Conservation (phyloP, 1,139 yeast genomes). For the Geotrichum phurueaensis region DNA sequence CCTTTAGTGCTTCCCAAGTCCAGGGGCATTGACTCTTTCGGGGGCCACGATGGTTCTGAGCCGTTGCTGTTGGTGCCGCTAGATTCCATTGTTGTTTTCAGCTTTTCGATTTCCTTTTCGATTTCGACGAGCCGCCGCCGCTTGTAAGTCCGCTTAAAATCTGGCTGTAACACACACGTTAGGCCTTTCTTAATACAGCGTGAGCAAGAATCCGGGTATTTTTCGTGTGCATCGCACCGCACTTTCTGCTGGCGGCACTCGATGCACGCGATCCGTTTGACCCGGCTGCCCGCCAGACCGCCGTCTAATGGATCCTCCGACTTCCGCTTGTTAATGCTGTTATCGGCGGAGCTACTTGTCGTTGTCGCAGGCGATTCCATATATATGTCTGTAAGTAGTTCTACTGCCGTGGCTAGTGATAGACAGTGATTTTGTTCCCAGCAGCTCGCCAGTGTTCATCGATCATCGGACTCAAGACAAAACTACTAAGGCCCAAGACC, state of each 20-base stretch:
- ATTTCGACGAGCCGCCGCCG: constrained; percentile 71
- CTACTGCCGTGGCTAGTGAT: background rate
- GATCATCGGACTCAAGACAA: background rate
- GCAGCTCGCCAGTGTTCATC: background rate
- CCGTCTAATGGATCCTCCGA: background rate
- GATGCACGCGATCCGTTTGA: constrained; percentile 77
- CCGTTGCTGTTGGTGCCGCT: background rate
- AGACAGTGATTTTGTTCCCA: background rate
- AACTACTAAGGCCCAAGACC: background rate
- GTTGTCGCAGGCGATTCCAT: background rate
- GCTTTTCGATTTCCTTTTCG: constrained; percentile 67
- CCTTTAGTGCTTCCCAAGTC: background rate
- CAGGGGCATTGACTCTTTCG: background rate
- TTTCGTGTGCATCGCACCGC: constrained; percentile 78
- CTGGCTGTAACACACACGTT: constrained; percentile 66
- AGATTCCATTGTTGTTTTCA: constrained; percentile 49
- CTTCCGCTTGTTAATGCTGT: background rate
- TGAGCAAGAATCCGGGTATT: constrained; percentile 72
- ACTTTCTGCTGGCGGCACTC: constrained; percentile 95
- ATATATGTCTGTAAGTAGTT: background rate
- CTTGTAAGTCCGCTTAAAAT: constrained; percentile 82
- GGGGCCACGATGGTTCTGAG: background rate
- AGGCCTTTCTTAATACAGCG: constrained; percentile 68
- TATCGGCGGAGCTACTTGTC: background rate
- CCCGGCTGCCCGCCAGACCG: background rate